Conservation (phyloP, 257 asterid genomes). For the Jasminum sambac region DNA sequence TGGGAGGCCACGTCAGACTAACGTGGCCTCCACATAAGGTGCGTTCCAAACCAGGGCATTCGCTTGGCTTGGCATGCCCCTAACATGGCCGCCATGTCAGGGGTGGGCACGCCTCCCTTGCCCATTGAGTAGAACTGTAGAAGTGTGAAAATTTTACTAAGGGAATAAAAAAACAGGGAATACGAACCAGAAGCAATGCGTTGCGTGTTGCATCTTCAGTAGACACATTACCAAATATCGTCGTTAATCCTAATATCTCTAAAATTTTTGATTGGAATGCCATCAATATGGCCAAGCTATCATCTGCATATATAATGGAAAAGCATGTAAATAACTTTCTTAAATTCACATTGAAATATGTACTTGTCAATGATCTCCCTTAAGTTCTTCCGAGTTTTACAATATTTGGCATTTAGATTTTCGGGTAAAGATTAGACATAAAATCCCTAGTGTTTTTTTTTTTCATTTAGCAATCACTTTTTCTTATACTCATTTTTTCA, state of each 20-base stretch:
- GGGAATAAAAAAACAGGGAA: constrained; percentile 17
- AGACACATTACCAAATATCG: constrained; percentile 82
- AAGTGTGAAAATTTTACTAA: constrained; percentile 1
- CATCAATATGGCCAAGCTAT: constrained; percentile 88
- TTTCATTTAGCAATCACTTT: background rate
- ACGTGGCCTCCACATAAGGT: too few species aligned
- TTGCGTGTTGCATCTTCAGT: constrained; percentile 84
- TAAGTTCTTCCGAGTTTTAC: background rate
- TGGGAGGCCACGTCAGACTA: too few species aligned
- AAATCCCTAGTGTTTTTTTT: background rate
- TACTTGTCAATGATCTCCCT: background rate
- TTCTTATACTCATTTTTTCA: too few species aligned
- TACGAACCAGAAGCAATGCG: constrained; percentile 83
- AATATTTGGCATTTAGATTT: background rate
- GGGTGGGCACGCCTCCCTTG: too few species aligned
- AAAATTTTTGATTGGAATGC: constrained; percentile 83
- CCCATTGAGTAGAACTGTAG: too few species aligned
- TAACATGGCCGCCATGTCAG: too few species aligned
- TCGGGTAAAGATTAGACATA: background rate
- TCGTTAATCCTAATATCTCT: constrained; percentile 84
- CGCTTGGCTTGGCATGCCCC: too few species aligned
- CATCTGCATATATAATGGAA: constrained; percentile 52
- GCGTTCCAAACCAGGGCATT: too few species aligned
- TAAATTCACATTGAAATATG: background rate
- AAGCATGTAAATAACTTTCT: background rate